Evolutionary conservation across 2,329 filamentous ascomycete species (phyloP), one percentile per base, ranked within the genome.

Genomic region (Davidsoniella neocaledoniae): DNA sequence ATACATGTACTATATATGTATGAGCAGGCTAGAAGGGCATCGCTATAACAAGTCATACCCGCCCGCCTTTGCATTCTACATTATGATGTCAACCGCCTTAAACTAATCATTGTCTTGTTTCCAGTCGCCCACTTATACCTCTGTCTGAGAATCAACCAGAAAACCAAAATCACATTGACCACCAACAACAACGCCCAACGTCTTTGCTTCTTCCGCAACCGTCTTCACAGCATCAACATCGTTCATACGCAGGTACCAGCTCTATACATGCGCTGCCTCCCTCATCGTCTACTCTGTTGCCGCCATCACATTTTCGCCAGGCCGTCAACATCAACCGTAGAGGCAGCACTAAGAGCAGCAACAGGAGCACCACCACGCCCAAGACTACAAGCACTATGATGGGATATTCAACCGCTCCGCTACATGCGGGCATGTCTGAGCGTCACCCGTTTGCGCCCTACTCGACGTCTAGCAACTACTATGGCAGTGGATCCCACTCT

Each of bases 331-430:
- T 36, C 48, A 39, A 39, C 36, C 12, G 6, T 33, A 46, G 23
- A 23, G 44, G 10, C 23, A n/a, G 16, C 41, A 40, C 25, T 29
- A 40, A n/a, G 16, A 45, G 9, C 23, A 44, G 23, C 23, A 29
- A 17, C 42, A 44, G 21, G 21, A 23, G 12, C 43, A 36, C 25
- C 10, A 33, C 26, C 10, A 33, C 26, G 2, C 26, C 26, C 26
- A 33, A 3, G 7, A 46, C 53, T 21, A 7, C 45, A n/a, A 37
- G n/a, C 33, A 48, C 39, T 14, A 52, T 52, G 50, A 48, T 48
- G 36, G 40, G 40, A 19, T 52, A 48, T 36, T 48, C 50, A 6
- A 48, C 33, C 39, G 29, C 50, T 26, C 44, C 50, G 12, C 29
- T 48, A 12, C 45, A 43, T 17, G 14, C 45, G 25, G 39, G 14